Evolutionary conservation across 768 basidiomycete genomes (phyloP), one percentile per base, ranked within the genome.

Genomic region (Boletus eberwhitei): DNA sequence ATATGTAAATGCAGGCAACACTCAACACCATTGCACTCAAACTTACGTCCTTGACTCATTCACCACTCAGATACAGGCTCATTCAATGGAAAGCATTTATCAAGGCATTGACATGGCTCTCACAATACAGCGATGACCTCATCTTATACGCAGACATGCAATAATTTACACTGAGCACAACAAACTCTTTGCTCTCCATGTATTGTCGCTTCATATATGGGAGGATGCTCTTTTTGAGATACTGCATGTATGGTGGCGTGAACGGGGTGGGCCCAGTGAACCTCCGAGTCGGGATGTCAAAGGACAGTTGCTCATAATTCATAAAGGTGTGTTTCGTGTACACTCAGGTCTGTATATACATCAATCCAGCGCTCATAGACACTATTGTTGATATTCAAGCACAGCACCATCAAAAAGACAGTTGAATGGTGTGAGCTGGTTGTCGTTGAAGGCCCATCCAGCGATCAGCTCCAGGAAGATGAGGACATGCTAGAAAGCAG

Each of bases 41-140:
- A 65, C 75, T 79, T 80, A 71, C 48, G 53, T 55, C 8, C 48
- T 55, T 31, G 21, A 34, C 32, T 9, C 55, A 26, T 52, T 56
- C 38, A 2, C 35, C 26, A 57, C 50, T 41, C 47, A 50, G 55
- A 55, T 54, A 61, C 64, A 49, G 49, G 34, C 68, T 66, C 57
- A 68, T 59, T 55, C 52, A 52, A 41, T 64, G 48, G 45, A 59
- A 55, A 93, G 91, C 85, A 48, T 85, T 93, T 63, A 84, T 86
- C 26, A 86, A 80, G 67, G 86, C 87, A 16, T 73, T 93, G 46
- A 75, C 80, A 5, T 93, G 91, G 69, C 74, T 93, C 41, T 85
- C 90, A 35, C 84, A 80, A 72, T 93, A 90, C 66, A 88, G 91
- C 47, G 91, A 93, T 55, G 90, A 93, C 57, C 73, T 93, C 42